Percentiles rank a stretch among this genome's conserved stretches.
Evolutionary conservation across 306 rosid genomes (phyloP).

Genomic region (Lathyrus aphaca): DNA sequence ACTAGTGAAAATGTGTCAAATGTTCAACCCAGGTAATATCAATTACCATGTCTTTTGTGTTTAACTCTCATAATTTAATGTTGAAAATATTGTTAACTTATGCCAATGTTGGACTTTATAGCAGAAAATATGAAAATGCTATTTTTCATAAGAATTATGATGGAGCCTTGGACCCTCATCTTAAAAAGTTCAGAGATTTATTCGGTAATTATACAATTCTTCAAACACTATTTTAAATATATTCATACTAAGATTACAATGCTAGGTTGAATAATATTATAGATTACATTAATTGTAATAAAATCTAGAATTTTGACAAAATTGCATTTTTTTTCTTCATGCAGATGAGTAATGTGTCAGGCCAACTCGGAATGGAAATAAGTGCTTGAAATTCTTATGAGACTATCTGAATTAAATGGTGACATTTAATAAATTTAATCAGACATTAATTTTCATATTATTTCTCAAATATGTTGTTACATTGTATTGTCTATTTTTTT

Average conservation of each 20-base stretch:
- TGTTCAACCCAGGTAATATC: background rate
- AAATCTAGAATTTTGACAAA: background rate
- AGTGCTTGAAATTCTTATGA: background rate
- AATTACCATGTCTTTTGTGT: background rate
- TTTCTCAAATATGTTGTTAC: background rate
- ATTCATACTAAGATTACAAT: background rate
- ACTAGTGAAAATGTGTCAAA: background rate
- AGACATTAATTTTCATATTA: background rate
- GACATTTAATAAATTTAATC: background rate
- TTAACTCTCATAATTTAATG: background rate
- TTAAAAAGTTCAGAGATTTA: background rate
- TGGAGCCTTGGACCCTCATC: background rate
- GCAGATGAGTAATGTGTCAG: background rate
- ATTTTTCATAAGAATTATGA: background rate
- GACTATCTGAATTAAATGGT: background rate
- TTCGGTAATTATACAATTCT: background rate
- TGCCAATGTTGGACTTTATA: background rate
- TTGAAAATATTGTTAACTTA: background rate
- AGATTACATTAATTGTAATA: background rate
- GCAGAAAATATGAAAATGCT: background rate
- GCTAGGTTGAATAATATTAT: background rate
- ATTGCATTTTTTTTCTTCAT: background rate
- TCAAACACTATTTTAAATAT: background rate
- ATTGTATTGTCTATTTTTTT: background rate
- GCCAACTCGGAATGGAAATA: background rate